Base-by-base conservation (phyloP, 169 alveolate genomes). In the Plasmodium sp. region DNA sequence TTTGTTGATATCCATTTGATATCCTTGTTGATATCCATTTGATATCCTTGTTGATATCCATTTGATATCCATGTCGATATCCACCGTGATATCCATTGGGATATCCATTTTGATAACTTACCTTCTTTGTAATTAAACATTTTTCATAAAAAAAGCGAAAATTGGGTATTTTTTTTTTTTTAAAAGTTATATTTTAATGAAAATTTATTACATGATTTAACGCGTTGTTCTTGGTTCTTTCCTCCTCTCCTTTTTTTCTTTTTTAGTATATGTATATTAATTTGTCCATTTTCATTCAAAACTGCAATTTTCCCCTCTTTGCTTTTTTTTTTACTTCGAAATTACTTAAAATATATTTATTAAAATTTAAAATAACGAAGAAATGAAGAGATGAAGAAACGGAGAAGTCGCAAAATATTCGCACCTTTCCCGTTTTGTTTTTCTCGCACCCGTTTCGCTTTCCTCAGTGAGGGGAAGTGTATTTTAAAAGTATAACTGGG, bases 251-350 rank as follows among this genome's bases (percentile, higher is more conserved):
- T 85, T 85, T 84, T 85, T 85, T 77, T 77, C 93, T 75, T 86
- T 86, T 86, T 86, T 86, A 86, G 88, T 86, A 58, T 77, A 77
- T 77, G 81, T 79, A 54, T 77, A 79, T 43, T 86, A 86, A 86
- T 86, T 86, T 86, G 93, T 86, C 62, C 93, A 75, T 86, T 86
- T 77, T 51, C 81, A 86, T 86, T n/a, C 62, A 75, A 77, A 75
- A 75, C 18, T 86, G 79, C 18, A 75, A 85, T 54, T 45, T 75
- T 75, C 41, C n/a, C 39, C 77, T 31, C n/a, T 67, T 31, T 67
- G 6, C 43, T 75, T 85, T 75, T 56, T 83, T 81, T 36, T 83
- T 31, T 41, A 83, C 73, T 41, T 58, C 72, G 33, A 83, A 34
- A 83, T 83, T 22, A 41, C 36, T 58, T 84, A 33, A 84, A 72